Evolutionary conservation across 2,329 filamentous ascomycete genomes (phyloP).

Genomic region (Penicillium sp.): DNA sequence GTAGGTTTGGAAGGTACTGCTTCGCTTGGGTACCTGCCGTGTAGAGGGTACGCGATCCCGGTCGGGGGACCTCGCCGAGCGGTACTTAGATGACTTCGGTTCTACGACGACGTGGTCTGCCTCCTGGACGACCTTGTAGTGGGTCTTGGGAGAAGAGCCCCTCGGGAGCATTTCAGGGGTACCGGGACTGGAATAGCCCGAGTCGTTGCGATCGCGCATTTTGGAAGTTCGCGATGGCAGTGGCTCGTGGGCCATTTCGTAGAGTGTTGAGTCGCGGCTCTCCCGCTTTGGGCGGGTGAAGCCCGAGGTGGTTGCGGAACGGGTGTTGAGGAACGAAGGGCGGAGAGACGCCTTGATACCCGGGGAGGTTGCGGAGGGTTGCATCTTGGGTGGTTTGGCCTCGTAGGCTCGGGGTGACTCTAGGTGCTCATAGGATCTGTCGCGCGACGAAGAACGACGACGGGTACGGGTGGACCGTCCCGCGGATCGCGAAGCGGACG

Average conservation of each 20-base stretch:
- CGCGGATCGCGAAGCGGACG: constrained; percentile 29
- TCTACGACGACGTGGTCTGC: constrained; percentile 31
- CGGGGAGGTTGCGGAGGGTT: constrained; percentile 35
- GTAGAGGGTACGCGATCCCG: constrained; percentile 22
- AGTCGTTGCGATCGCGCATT: constrained; percentile 41
- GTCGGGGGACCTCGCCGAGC: constrained; percentile 28
- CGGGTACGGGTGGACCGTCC: constrained; percentile 29
- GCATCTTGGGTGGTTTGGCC: constrained; percentile 35
- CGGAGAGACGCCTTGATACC: constrained; percentile 29
- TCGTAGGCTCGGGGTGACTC: constrained; percentile 25
- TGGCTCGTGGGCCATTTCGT: constrained; percentile 27
- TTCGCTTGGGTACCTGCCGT: constrained; percentile 27
- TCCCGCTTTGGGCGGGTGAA: constrained; percentile 32
- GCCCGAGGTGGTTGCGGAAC: constrained; percentile 31
- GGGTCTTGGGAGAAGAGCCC: constrained; percentile 34
- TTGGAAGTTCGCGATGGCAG: constrained; percentile 36
- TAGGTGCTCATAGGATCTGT: constrained; percentile 31
- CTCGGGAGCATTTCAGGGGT: constrained; percentile 41
- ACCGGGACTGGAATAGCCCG: constrained; percentile 46
- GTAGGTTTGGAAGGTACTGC: constrained; percentile 30
- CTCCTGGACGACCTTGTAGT: constrained; percentile 33
- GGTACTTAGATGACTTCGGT: constrained; percentile 25
- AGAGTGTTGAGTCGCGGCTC: constrained; percentile 17
- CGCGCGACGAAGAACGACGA: constrained; percentile 30
- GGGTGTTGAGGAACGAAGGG: constrained; percentile 31